Conservation (phyloP, 2,329 filamentous ascomycete species). For the Cercospora nicotianae region DNA sequence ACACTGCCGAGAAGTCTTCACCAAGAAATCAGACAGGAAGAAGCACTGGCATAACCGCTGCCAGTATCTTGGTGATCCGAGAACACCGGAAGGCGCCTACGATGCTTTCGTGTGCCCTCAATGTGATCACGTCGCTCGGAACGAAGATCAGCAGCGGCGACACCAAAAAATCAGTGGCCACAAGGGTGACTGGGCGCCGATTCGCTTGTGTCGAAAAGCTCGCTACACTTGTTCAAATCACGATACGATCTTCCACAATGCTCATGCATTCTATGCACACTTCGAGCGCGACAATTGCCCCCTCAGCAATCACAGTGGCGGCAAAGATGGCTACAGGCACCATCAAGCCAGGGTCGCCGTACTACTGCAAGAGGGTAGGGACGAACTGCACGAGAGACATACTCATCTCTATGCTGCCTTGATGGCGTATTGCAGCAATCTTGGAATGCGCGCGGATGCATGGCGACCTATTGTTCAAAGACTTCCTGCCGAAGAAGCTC, state of each 20-base stretch:
- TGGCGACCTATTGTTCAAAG: slow-evolving; percentile 3
- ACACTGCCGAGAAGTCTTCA: slow-evolving; percentile 8
- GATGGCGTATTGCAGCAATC: neutral
- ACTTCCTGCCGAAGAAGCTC: slow-evolving; percentile 4
- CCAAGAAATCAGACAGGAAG: slow-evolving; percentile 13
- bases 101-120: slow-evolving; percentile 7
- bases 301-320: slow-evolving; percentile 9
- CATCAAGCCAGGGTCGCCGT: slow-evolving; percentile 2
- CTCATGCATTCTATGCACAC: slow-evolving; percentile 13
- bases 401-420: slow-evolving; percentile 3
- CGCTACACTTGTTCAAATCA: slow-evolving; percentile 12
- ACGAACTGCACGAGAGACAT: neutral
- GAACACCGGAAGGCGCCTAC: neutral
- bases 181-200: neutral
- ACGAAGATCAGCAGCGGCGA: neutral
- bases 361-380: slow-evolving; percentile 14
- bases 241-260: slow-evolving; percentile 4
- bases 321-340: slow-evolving; percentile 5
- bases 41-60: slow-evolving; percentile 9
- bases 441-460: neutral
- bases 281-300: slow-evolving; percentile 5
- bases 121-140: slow-evolving; percentile 7
- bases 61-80: slow-evolving; percentile 6
- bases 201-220: slow-evolving; percentile 3
- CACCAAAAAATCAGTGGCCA: slow-evolving; percentile 9